Base-by-base conservation (phyloP, 2,329 filamentous ascomycete species). In the Claviceps sp. region DNA sequence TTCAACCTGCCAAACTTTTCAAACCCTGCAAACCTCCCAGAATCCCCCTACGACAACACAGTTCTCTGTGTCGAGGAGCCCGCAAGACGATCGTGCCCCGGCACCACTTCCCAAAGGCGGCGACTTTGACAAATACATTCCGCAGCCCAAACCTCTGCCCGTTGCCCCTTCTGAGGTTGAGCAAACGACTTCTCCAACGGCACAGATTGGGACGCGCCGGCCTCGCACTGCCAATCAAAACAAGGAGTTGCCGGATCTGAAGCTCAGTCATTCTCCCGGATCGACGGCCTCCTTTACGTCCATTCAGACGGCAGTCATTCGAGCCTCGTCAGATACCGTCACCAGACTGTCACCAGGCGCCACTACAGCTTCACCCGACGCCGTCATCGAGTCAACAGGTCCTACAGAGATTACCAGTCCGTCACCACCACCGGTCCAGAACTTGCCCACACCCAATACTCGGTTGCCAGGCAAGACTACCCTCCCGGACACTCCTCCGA, bases 201-300 rank as follows among this genome's bases (percentile, higher is more conserved):
- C 62, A 44, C 63, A 71, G 47, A 61, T 71, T 46, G 79, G 75
- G 76, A 70, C 71, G 52, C 69, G 77, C 50, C 71, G 77, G 46
- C 76, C 75, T 14, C 63, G 71, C 26, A 78, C 74, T 60, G 67
- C 67, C 51, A 73, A 77, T 51, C 67, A 68, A 50, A 70, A 64
- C 54, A 61, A 74, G 37, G 69, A 72, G 47, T 67, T 79, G 4
- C 63, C 74, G 8, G 70, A 72, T 52, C 69, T 79, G 49, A 74
- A 73, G 54, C 65, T 79, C 51, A 60, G 70, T 48, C 59, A 64
- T 42, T 77, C 72, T 52, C 69, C 77, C 63, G 74, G 75, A 40
- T 78, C 75, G 20, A 77, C 75, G 4, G 70, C 70, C 18, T 65
- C 67, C 40, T 59, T 59, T 22, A 34, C 52, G 13, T 47, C 57